Evolutionary conservation across 352 stramenopile genomes (phyloP), one percentile per base, ranked within the genome.

Genomic region (Phytophthora constricta): DNA sequence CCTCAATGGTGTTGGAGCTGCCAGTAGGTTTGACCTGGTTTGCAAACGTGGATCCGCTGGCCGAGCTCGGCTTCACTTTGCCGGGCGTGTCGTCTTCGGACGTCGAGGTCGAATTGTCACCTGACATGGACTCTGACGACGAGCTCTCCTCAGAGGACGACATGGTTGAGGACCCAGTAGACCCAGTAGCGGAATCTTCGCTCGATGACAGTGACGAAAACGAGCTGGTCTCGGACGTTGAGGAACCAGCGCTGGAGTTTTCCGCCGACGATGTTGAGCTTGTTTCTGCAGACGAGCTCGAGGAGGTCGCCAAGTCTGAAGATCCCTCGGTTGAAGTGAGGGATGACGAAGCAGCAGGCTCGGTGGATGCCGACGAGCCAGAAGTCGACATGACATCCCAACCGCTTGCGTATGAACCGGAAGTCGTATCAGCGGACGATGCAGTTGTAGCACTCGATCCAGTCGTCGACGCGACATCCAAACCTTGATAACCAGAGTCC

Each of bases 31-130:
- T 58, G 20, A 45, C 60, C 25, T 74, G 50, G 58, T 80, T 80
- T 31, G 42, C 34, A n/a, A 80, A 80, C 10, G 60, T 64, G 2
- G 68, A 80, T 14, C 72, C 72, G 11, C 26, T 68, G 9, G 64
- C 72, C 20, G 65, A 73, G 58, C 72, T 80, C 1, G 72, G 64
- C 46, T 70, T 77, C 22, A 80, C 72, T n/a, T 64, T 72, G 16
- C 67, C 66, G 2, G 73, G 51, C 43, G 31, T 20, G 13, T 42
- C 62, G 48, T 70, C 56, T 26, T 58, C 31, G 14, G 50, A 58
- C 26, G 50, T 20, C 17, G 49, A 27, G 4, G 48, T 16, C 37
- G 62, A 59, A 47, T 9, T n/a, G 16, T 45, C 37, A 17, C 17
- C n/a, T n/a, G n/a, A n/a, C n/a, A n/a, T 20, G 37, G 37, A 45